A percentile compares a stretch with the other conserved stretches of the same genome.
Conservation (phyloP, 2,329 filamentous ascomycete genomes). For the Penicillium sp. region DNA sequence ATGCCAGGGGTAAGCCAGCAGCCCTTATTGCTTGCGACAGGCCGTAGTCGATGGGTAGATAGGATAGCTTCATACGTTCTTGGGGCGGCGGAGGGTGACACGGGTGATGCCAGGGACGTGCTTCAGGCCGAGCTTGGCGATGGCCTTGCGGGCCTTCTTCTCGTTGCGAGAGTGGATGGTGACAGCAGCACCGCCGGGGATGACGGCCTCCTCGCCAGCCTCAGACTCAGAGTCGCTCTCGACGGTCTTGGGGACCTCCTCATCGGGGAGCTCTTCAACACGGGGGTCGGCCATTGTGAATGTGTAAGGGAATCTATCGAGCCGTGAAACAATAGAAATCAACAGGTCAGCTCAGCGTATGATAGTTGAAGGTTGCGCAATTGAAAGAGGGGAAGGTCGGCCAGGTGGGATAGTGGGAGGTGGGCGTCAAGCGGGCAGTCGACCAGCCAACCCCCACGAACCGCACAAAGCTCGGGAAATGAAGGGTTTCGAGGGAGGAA, state of each 20-base stretch:
- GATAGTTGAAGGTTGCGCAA: conserved; percentile 18
- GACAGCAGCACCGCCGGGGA: conserved; percentile 82
- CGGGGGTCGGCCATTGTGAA: conserved; percentile 91
- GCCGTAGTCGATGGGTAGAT: not conserved
- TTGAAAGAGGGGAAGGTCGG: not conserved
- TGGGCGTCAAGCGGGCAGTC: conserved; percentile 21
- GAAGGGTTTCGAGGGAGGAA: conserved; percentile 24
- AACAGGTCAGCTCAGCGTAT: not conserved
- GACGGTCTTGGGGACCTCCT: conserved; percentile 80
- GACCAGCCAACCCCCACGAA: conserved; percentile 22
- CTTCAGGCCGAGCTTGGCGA: conserved; percentile 96
- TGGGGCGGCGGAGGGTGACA: conserved; percentile 95
- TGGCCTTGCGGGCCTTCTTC: conserved; percentile 99
- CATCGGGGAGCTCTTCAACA: conserved; percentile 93
- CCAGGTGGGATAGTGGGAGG: conserved; percentile 21
- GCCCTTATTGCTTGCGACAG: not conserved
- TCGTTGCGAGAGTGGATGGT: conserved; percentile 98
- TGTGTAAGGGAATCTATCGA: conserved; percentile 27
- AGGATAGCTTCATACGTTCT: conserved; percentile 76
- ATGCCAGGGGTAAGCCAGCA: not conserved
- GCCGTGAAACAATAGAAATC: conserved; percentile 3
- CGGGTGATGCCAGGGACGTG: conserved; percentile 96
- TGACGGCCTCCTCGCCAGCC: conserved; percentile 60
- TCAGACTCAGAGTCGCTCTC: conserved; percentile 62
- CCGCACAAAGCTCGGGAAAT: conserved; percentile 30